Base-by-base conservation (phyloP, 192 early-diverging fungal species). In the Gigaspora rosea region DNA sequence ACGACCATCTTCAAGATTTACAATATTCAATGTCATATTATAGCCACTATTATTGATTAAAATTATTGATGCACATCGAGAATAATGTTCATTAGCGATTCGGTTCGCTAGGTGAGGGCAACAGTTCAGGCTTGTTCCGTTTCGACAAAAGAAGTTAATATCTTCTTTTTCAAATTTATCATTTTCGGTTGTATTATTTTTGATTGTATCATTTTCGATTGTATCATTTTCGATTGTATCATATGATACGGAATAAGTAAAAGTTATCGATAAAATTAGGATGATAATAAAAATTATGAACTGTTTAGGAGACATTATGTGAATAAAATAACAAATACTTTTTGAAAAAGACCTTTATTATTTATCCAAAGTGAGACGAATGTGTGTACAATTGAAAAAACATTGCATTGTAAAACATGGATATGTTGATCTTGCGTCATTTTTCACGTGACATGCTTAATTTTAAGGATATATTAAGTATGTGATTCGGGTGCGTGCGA, bases 1-100 rank as follows among this genome's bases (percentile, higher is more conserved):
- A 69, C 67, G 67, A 69, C 67, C 67, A 69, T 69, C 67, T 69
- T 69, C 67, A 49, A 69, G 67, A 47, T 33, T 51, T 36, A 33
- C 13, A 51, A 47, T 18, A 8, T 9, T 11, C 3, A 69, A 49
- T 48, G 47, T 50, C 16, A 69, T 27, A 12, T 69, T 69, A 51
- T 69, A 69, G 13, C 67, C 67, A 33, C 46, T 69, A 16, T 69
- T 69, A 51, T 69, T 69, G 18, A 27, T 12, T 18, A 69, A 41
- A 50, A 69, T 51, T 49, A 69, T 69, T 33, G 67, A 16, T 20
- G 67, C 67, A 51, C 67, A 69, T 20, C 67, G 48, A 48, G 67
- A 69, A 69, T 51, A n/a, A 33, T 69, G 1, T 69, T 69, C 5
- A 5, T 36, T 10, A 51, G 67, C 36, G 10, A 69, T 47, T 32